phyloP scores from a whole-genome alignment of 1,284 basidiomycete genomes.

The Lentinula novae-zelandiae region DNA sequence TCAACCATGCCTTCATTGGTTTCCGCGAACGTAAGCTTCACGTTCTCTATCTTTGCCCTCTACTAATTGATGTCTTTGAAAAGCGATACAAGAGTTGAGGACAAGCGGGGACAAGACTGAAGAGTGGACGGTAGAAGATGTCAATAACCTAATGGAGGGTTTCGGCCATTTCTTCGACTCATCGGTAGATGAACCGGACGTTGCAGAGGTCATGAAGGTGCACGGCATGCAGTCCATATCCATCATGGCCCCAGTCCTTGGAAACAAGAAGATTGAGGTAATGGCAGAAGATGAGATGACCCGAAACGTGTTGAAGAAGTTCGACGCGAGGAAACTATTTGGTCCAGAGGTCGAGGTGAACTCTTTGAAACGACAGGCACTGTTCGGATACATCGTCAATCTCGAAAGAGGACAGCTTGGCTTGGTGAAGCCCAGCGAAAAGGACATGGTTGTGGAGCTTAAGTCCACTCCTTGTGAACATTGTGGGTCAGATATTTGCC shows the following conservation, averaged over 20 bases:
- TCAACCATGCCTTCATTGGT: constrained; percentile 38
- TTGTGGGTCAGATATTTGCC: background rate
- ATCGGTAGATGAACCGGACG: constrained; percentile 13
- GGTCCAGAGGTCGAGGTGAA: constrained; percentile 15
- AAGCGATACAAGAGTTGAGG: constrained; percentile 53
- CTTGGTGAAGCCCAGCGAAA: constrained; percentile 5
- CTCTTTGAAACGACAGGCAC: constrained; percentile 14
- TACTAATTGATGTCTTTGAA: background rate
- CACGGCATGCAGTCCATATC: constrained; percentile 10
- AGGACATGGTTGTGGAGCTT: background rate
- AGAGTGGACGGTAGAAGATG: constrained; percentile 45
- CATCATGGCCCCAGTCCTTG: constrained; percentile 2
- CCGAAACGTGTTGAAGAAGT: constrained; percentile 2
- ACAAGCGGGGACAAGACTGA: constrained; percentile 42
- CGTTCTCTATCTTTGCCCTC: background rate
- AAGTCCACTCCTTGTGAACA: background rate
- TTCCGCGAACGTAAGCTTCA: constrained; percentile 32
- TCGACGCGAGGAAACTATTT: constrained; percentile 16
- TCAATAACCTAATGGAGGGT: constrained; percentile 38
- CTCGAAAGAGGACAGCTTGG: constrained; percentile 16
- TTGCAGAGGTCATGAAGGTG: constrained; percentile 2
- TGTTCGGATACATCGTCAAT: constrained; percentile 15
- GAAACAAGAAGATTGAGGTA: constrained; percentile 1
- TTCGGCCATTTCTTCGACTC: constrained; percentile 25
- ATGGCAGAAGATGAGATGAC: background rate